These are phyloP conservation scores for Tilletia horrida DNA, from an alignment of 1,284 basidiomycete species.

Conservation along the genomic window DNA sequence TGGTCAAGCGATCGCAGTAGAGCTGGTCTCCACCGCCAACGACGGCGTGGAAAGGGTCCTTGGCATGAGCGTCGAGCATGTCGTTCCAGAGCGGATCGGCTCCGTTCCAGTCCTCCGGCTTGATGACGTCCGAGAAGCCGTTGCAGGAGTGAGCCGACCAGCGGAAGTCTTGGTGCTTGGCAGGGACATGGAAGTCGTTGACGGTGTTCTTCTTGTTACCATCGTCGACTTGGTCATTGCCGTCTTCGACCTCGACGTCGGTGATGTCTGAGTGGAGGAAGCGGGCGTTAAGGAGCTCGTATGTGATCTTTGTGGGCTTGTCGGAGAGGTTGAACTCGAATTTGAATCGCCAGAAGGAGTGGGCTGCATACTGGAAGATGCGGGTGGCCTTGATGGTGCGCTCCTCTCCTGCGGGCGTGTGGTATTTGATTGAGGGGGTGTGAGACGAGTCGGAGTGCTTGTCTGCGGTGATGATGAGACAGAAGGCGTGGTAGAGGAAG, in stretches of 20 bases:
- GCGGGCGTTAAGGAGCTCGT: constrained; percentile 11
- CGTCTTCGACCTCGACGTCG: constrained; percentile 14
- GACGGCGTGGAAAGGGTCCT: constrained; percentile 77
- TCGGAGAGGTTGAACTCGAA: constrained; percentile 74
- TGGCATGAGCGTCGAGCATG: constrained; percentile 73
- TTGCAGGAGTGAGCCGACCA: constrained; percentile 79
- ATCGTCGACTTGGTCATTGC: constrained; percentile 1
- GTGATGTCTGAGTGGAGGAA: neutral
- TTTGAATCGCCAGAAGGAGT: constrained; percentile 91
- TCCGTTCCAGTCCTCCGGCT: constrained; percentile 56
- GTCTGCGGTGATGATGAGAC: constrained; percentile 61
- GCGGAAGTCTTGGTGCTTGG: constrained; percentile 76
- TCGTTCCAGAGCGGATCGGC: constrained; percentile 78
- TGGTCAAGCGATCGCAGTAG: constrained; percentile 39
- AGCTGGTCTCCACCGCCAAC: constrained; percentile 66
- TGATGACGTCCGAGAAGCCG: constrained; percentile 60
- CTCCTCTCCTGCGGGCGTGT: neutral
- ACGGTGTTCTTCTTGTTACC: constrained; percentile 57
- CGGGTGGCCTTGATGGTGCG: constrained; percentile 62
- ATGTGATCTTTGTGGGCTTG: constrained; percentile 31
- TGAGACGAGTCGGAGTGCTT: constrained; percentile 62
- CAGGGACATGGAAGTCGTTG: constrained; percentile 80
- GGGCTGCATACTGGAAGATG: constrained; percentile 73
- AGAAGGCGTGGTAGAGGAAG: constrained; percentile 67
- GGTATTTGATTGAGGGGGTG: constrained; percentile 10